Conservation (phyloP, 1,284 basidiomycete genomes). For the Crocinoboletus sp. region DNA sequence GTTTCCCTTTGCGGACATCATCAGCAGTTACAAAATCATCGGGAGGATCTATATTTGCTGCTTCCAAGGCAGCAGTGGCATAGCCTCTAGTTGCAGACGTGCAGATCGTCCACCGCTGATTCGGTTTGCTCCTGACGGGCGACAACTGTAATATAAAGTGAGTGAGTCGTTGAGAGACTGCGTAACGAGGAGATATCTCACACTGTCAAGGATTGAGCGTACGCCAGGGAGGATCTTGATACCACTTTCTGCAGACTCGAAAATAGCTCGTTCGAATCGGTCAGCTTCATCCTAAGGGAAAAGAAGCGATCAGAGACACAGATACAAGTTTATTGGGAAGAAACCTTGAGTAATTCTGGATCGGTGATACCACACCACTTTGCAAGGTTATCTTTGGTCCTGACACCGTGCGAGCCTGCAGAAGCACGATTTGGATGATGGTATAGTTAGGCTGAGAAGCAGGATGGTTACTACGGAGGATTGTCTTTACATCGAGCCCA, state of each 20-base stretch:
- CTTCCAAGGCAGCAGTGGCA: constrained; percentile 49
- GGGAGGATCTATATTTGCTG: constrained; percentile 51
- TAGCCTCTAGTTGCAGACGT: constrained; percentile 63
- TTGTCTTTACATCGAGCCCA: constrained; percentile 53
- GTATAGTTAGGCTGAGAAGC: background rate
- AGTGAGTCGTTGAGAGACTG: background rate
- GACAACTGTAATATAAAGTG: constrained; percentile 37
- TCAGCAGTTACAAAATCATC: constrained; percentile 74
- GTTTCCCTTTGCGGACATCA: constrained; percentile 78
- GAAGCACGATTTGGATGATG: constrained; percentile 1
- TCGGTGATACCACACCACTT: constrained; percentile 68
- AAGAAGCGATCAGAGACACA: background rate
- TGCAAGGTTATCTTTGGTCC: constrained; percentile 75
- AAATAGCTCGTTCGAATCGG: constrained; percentile 66
- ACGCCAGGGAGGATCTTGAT: constrained; percentile 65
- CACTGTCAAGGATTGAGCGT: constrained; percentile 47
- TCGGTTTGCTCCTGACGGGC: constrained; percentile 41
- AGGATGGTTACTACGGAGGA: constrained; percentile 53
- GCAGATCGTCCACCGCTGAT: constrained; percentile 62
- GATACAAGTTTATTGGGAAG: constrained; percentile 5
- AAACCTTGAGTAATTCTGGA: constrained; percentile 61
- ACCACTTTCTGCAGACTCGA: constrained; percentile 51
- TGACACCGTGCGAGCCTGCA: constrained; percentile 75
- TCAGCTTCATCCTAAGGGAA: constrained; percentile 50
- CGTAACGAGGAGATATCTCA: constrained; percentile 17